A percentile compares a stretch with the other conserved stretches of the same genome.
Evolutionary conservation across 1,284 basidiomycete genomes (phyloP).

Genomic region (Pseudozyma hubeiensis): DNA sequence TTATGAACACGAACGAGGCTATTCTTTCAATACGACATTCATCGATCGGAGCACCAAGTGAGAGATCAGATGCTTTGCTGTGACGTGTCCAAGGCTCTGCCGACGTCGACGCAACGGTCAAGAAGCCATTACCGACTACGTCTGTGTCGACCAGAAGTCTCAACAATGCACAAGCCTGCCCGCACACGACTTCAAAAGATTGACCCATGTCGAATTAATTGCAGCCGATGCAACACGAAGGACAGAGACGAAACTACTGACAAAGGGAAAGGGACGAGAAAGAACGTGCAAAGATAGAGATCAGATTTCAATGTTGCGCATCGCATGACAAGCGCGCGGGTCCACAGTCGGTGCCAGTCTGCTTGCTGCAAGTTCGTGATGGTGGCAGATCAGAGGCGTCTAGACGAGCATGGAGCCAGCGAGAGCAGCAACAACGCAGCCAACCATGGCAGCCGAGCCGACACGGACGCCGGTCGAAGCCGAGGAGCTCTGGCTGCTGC

Average conservation of each 20-base stretch:
- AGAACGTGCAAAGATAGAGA: neutral
- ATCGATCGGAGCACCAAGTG: too few species aligned
- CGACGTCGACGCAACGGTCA: too few species aligned
- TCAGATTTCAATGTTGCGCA: too few species aligned
- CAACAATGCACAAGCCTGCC: neutral
- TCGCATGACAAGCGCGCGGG: too few species aligned
- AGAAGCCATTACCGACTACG: too few species aligned
- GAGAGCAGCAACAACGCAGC: constrained; percentile 34
- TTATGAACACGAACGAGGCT: too few species aligned
- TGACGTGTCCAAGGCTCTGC: too few species aligned
- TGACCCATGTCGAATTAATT: constrained; percentile 9
- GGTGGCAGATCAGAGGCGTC: neutral
- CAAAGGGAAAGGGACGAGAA: constrained; percentile 1
- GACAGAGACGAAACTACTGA: constrained; percentile 1
- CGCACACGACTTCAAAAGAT: neutral
- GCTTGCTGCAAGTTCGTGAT: neutral
- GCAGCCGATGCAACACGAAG: constrained; percentile 7
- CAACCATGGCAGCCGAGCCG: constrained; percentile 37
- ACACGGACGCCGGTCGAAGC: constrained; percentile 19
- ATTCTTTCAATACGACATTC: too few species aligned
- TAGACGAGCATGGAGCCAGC: constrained; percentile 33
- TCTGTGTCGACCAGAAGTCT: too few species aligned
- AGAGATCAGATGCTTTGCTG: too few species aligned
- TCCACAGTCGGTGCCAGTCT: too few species aligned
- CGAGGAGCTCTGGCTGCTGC: constrained; percentile 25